A percentile compares a stretch with the other conserved stretches of the same genome.
These are phyloP conservation scores for Synchytrium microbalum DNA, from an alignment of 371 early-diverging fungal genomes.

Conservation along the genomic window DNA sequence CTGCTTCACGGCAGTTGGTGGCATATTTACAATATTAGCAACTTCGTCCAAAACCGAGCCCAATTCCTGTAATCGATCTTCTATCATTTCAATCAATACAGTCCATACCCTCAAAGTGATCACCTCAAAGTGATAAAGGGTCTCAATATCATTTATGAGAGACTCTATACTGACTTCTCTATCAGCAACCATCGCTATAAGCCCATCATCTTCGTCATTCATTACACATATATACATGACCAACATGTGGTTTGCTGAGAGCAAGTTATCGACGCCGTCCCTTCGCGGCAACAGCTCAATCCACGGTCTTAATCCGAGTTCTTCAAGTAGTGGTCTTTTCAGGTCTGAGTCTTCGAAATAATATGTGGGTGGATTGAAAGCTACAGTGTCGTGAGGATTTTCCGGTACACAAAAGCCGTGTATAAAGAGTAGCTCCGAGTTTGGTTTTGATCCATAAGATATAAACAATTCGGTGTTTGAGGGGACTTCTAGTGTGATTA, in stretches of 20 bases:
- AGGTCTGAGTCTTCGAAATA: constrained; percentile 7
- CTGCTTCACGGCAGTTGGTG: not conserved
- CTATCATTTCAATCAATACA: constrained; percentile 6
- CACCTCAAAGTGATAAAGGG: constrained; percentile 15
- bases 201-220: constrained; percentile 14
- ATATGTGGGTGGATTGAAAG: constrained; percentile 19
- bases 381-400: constrained; percentile 38
- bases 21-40: too few relatives aligned
- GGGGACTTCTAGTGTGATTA: too few relatives aligned
- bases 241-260: constrained; percentile 6
- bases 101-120: constrained; percentile 21
- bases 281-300: constrained; percentile 1
- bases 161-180: constrained; percentile 1
- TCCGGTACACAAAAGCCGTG: constrained; percentile 43
- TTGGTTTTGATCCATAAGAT: constrained; percentile 46
- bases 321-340: not conserved
- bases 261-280: not conserved
- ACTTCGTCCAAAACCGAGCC: not conserved
- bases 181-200: constrained; percentile 3
- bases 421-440: constrained; percentile 52
- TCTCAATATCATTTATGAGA: constrained; percentile 4
- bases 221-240: constrained; percentile 11
- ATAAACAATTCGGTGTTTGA: constrained; percentile 23
- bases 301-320: constrained; percentile 9
- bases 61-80: not conserved